A percentile compares a stretch with the other conserved stretches of the same genome.
Conservation (phyloP, 2,329 filamentous ascomycete genomes). For the Hymenoscyphus scutula region DNA sequence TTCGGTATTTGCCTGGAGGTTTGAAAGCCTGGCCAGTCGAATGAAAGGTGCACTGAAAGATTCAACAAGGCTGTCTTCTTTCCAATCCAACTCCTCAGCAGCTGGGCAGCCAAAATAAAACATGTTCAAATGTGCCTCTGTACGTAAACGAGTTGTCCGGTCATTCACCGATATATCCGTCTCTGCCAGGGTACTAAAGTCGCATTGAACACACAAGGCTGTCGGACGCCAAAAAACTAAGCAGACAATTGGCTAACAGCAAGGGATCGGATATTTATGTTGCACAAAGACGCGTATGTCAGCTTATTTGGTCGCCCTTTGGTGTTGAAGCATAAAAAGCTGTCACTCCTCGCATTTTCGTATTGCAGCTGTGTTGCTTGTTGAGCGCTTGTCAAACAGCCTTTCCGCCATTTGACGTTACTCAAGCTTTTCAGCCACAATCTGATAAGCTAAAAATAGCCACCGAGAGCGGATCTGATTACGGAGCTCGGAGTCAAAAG, state of each 20-base stretch:
- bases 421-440: background rate
- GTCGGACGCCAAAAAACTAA: background rate
- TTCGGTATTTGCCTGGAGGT: background rate
- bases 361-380: background rate
- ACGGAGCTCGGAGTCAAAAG: conserved; percentile 12
- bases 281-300: conserved; percentile 2
- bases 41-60: conserved; percentile 44
- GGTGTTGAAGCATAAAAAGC: background rate
- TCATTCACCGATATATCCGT: background rate
- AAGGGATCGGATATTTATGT: background rate
- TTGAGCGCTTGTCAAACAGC: background rate
- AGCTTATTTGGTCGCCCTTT: background rate
- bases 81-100: conserved; percentile 49
- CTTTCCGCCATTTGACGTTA: background rate
- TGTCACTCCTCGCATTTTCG: background rate
- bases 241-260: background rate
- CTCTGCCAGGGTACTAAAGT: background rate
- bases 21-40: conserved; percentile 38
- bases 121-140: background rate
- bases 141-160: background rate
- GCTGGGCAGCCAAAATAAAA: background rate
- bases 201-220: too few relatives aligned
- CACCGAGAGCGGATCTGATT: conserved; percentile 17
- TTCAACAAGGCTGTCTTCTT: conserved; percentile 48
- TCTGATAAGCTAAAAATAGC: conserved; percentile 9